Evolutionary conservation across 2,329 filamentous ascomycete species (phyloP), one percentile per base, ranked within the genome.

Genomic region (Teratosphaeria pseudoeucalypti): DNA sequence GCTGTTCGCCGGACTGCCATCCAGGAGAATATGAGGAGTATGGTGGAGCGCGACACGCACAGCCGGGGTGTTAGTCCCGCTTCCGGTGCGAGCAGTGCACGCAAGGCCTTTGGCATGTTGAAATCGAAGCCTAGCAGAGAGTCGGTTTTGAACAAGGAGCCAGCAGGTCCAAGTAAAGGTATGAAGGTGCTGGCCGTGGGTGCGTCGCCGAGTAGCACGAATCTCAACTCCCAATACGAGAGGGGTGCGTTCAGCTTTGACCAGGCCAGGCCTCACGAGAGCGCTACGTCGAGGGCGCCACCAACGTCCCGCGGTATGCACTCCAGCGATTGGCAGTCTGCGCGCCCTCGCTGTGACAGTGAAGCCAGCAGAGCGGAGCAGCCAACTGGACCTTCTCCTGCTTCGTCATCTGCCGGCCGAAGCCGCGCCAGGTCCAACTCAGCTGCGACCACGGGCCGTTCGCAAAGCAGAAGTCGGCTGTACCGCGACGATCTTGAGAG

Each of bases 11-110:
- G 87, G 58, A 82, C 83, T 34, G 82, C 86, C 1, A 86, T 92
- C 7, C 85, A 89, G 57, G 87, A 92, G 71, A 86, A 84, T 64
- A 76, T 92, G 53, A 88, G 84, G 7, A 86, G 82, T 60, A 87
- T 85, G 63, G 84, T 83, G 0, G 86, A 88, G 65, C 80, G 81
- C 2, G 85, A 89, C 54, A 78, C 71, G 47, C 69, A 74, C 10
- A 72, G 70, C 55, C 64, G 72, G 54, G 66, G 65, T 49, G 61
- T 64, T 34, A 74, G 71, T 56, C 72, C 72, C 10, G 75, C 74
- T 4, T 72, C 71, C 10, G 61, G 62, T 52, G 57, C 63, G 19
- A 75, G 64, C 49, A 73, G 75, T 54, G 71, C 75, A 5, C 74
- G 82, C 3, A 85, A 84, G 65, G 81, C 84, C 1, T 75, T 89